Conservation (phyloP, 169 alveolate species). For the Besnoitia besnoiti region DNA sequence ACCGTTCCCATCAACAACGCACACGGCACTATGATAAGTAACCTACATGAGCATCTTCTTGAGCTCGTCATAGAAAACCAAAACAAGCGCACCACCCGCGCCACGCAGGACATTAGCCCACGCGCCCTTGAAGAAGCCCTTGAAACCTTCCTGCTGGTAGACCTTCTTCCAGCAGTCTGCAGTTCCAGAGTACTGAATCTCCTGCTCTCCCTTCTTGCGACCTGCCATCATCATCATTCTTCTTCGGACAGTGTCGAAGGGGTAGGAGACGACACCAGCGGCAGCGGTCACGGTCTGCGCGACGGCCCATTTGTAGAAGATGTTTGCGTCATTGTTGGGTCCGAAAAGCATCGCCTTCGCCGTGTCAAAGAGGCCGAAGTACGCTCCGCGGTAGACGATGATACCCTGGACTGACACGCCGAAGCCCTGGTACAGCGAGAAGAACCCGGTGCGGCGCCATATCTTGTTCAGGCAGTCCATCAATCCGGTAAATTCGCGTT, state of each 20-base stretch:
- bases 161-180: conserved; percentile 94
- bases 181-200: conserved; percentile 90
- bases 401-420: conserved; percentile 95
- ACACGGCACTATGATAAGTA: neutral
- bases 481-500: conserved; percentile 94
- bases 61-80: conserved; percentile 96
- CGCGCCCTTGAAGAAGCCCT: conserved; percentile 93
- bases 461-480: conserved; percentile 91
- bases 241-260: conserved; percentile 96
- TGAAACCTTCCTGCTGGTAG: conserved; percentile 89
- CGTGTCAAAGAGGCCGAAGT: conserved; percentile 97
- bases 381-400: conserved; percentile 95
- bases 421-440: conserved; percentile 96
- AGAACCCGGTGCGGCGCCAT: conserved; percentile 79
- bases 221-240: conserved; percentile 97
- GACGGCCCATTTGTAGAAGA: conserved; percentile 89
- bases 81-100: conserved; percentile 97
- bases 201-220: conserved; percentile 85
- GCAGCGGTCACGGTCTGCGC: conserved; percentile 93
- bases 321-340: conserved; percentile 82
- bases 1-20: neutral
- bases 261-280: conserved; percentile 96
- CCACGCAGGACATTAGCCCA: conserved; percentile 96
- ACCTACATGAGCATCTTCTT: conserved; percentile 70
- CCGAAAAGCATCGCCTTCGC: conserved; percentile 91